phyloP scores from a whole-genome alignment of 2,329 filamentous ascomycete genomes.

The Helotiales sp. region DNA sequence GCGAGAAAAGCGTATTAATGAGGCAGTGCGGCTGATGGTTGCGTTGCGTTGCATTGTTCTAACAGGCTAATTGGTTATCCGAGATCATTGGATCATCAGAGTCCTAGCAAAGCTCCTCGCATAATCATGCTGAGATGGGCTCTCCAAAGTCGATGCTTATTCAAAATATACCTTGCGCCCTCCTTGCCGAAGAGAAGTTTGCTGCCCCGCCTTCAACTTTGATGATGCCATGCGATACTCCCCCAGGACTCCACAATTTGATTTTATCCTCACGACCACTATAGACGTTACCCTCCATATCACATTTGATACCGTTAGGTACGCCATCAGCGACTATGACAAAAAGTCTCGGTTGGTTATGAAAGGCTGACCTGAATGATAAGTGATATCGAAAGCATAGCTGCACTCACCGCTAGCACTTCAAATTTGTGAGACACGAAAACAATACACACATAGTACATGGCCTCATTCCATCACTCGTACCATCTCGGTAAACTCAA shows the following conservation, averaged over 20 bases:
- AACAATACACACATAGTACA: conserved; percentile 13
- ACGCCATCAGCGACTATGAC: conserved; percentile 54
- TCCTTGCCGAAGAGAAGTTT: conserved; percentile 33
- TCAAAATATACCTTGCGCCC: conserved; percentile 31
- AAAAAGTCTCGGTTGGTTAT: conserved; percentile 44
- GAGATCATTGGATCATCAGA: background rate
- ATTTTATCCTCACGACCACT: conserved; percentile 55
- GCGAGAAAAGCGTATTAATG: too few relatives aligned
- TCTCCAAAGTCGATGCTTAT: conserved; percentile 28
- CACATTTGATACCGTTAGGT: conserved; percentile 60
- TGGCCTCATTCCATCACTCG: conserved; percentile 12
- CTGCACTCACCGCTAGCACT: conserved; percentile 6
- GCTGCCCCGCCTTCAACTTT: conserved; percentile 29
- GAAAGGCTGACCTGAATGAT: conserved; percentile 18
- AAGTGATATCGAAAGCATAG: conserved; percentile 26
- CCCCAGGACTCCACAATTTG: conserved; percentile 52
- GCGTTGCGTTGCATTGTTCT: too few relatives aligned
- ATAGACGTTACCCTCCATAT: conserved; percentile 55
- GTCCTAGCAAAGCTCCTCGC: conserved; percentile 21
- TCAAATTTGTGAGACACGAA: background rate
- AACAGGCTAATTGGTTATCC: too few relatives aligned
- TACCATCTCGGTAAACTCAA: conserved; percentile 33
- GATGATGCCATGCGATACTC: conserved; percentile 52
- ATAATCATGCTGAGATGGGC: conserved; percentile 20
- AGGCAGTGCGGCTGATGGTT: too few relatives aligned